A percentile compares a stretch with the other conserved stretches of the same genome.
phyloP scores from a whole-genome alignment of 2,329 filamentous ascomycete species.

The Thermoascus crustaceus region DNA sequence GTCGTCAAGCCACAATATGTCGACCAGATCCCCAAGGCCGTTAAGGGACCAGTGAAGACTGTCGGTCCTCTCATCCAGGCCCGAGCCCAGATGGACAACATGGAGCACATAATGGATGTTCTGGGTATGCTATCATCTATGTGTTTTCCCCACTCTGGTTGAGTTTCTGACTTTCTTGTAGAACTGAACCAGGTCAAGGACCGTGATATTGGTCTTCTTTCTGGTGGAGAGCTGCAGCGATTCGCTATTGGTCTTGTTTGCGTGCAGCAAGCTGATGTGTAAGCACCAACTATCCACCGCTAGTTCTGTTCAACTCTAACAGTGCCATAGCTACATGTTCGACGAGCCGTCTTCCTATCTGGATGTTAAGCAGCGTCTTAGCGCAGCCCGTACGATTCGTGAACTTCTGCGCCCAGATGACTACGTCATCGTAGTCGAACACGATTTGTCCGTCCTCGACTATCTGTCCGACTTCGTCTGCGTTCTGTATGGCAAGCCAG shows the following conservation, averaged over 20 bases:
- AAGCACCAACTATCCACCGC: constrained; percentile 22
- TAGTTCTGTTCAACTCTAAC: background rate
- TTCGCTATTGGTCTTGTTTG: constrained; percentile 96
- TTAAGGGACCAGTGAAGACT: constrained; percentile 70
- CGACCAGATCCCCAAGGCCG: constrained; percentile 90
- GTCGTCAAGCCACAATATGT: constrained; percentile 99
- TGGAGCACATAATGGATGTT: constrained; percentile 71
- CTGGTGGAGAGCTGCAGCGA: constrained; percentile 94
- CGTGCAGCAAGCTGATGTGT: constrained; percentile 90
- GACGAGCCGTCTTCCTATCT: constrained; percentile 98
- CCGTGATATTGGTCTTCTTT: constrained; percentile 81
- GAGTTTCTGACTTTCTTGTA: constrained; percentile 21
- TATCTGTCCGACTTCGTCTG: constrained; percentile 99
- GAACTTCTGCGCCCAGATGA: constrained; percentile 79
- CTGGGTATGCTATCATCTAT: constrained; percentile 46
- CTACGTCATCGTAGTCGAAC: constrained; percentile 98
- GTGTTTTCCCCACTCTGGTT: background rate
- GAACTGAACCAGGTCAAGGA: constrained; percentile 86
- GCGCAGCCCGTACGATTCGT: constrained; percentile 84
- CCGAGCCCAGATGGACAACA: constrained; percentile 67
- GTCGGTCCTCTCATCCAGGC: constrained; percentile 72
- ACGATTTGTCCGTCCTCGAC: constrained; percentile 96
- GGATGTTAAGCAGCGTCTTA: constrained; percentile 97
- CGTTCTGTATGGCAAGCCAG: constrained; percentile 90
- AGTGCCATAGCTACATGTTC: constrained; percentile 72